Evolutionary conservation across 176 grass and related monocot genomes (phyloP), one percentile per base, ranked within the genome.

Genomic region (Poa pratensis): DNA sequence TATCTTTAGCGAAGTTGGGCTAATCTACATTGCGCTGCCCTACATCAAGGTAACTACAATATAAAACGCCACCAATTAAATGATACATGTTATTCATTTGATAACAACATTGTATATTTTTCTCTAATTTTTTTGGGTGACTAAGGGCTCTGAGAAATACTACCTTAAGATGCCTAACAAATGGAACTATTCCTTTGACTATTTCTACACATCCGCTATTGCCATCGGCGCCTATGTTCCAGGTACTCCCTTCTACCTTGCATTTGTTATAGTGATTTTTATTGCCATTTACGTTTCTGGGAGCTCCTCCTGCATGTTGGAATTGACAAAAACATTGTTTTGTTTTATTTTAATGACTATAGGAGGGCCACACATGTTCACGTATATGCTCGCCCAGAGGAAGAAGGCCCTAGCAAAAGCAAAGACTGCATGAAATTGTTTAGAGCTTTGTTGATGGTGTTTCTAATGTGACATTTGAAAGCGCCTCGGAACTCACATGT

Each of bases 161-260:
- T 86, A 85, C 54, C 12, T 92, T 22, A 86, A 86, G 68, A 86
- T 94, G 90, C 90, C 93, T 1, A 94, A 92, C 39, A 92, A 82
- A 50, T 92, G 87, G 87, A 94, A 92, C 43, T 92, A 83, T 24
- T 94, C 93, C 0, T 94, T 90, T 0, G 88, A 94, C 48, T 94
- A 86, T 59, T 45, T 34, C 0, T 94, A 85, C 20, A 43, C 75
- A 30, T 92, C 78, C 55, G 49, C 80, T 46, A 75, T 87, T 28
- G 79, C 86, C 24, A 34, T 94, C 0, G 34, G 26, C 23, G 27
- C 86, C 17, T 94, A 94, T 26, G 55, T 94, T 9, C 93, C 93
- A 78, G 88, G 93, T 90, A 52, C 18, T 2, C 3, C n/a, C 37
- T 58, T 24, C 0, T 16, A 14, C 34, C 70, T 26, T 1, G 5